These are phyloP conservation scores for Aplosporella prunicola DNA, from an alignment of 2,329 filamentous ascomycete genomes.

Conservation along the genomic window DNA sequence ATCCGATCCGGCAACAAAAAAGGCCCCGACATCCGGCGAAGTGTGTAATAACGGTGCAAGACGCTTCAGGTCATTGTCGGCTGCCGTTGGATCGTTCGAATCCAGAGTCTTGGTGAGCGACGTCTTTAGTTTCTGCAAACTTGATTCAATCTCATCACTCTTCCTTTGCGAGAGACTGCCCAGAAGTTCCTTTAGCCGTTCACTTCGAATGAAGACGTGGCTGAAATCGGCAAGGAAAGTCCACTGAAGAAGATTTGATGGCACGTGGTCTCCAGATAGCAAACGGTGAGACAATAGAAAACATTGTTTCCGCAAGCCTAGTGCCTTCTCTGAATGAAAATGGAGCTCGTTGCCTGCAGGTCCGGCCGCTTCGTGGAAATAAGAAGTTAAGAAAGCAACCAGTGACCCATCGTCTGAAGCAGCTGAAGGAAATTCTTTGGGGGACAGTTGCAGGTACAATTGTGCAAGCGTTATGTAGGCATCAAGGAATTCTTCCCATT, in stretches of 20 bases:
- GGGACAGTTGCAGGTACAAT: constrained; percentile 52
- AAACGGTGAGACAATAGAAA: constrained; percentile 57
- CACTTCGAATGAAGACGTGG: constrained; percentile 56
- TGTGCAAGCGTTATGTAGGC: constrained; percentile 64
- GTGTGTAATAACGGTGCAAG: constrained; percentile 56
- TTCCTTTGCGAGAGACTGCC: constrained; percentile 44
- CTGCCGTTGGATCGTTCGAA: constrained; percentile 46
- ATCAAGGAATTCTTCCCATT: constrained; percentile 70
- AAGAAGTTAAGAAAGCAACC: constrained; percentile 55
- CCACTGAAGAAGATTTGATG: constrained; percentile 49
- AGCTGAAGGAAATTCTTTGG: constrained; percentile 44
- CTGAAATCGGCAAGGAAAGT: constrained; percentile 60
- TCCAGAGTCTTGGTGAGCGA: constrained; percentile 55
- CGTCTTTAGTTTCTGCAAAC: constrained; percentile 52
- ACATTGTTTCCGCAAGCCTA: constrained; percentile 49
- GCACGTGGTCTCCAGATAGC: constrained; percentile 39
- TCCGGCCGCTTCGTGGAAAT: constrained; percentile 46
- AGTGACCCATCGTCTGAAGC: constrained; percentile 51
- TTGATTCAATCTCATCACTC: constrained; percentile 42
- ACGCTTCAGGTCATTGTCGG: constrained; percentile 46
- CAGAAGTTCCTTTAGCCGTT: constrained; percentile 43
- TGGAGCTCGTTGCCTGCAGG: constrained; percentile 17
- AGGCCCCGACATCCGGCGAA: constrained; percentile 46
- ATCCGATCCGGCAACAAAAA: constrained; percentile 77
- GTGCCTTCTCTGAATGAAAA: constrained; percentile 26